Base-by-base conservation (phyloP, 495 filamentous ascomycete species). In the Thermochaetoides thermophila region DNA sequence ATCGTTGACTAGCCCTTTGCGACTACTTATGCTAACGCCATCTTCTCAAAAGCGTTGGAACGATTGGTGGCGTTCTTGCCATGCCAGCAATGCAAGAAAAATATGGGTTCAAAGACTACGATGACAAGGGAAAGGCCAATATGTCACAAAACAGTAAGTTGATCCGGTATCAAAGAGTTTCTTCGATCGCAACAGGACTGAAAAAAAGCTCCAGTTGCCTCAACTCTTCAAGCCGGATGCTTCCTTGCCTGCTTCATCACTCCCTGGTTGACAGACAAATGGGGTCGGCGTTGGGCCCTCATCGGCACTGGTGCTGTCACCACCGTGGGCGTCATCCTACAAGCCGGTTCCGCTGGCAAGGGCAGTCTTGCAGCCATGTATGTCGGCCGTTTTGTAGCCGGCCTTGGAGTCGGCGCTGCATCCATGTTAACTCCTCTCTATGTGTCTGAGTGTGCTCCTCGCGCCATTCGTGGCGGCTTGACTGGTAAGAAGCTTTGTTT, bases 401-500 rank as follows among this genome's bases (percentile, higher is more conserved):
- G 79, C 13, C 47, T 81, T 13, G 76, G 76, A 17, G 66, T 79
- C 40, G 76, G 76, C 15, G 69, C 64, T 27, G 72, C 73, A 17
- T 71, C 69, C 14, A 75, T 77, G 70, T 56, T 78, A 34, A 71
- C 68, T 25, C 74, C 74, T 9, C 57, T 74, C 18, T 65, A 65
- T 26, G 58, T 68, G 14, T 60, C 61, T 18, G 78, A 84, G 43
- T 81, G 78, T 34, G 75, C 78, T 8, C 78, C 78, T 3, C 62
- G 77, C 27, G 74, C 73, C 22, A 80, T 81, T 42, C 76, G 78
- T 28, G 77, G 78, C 18, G 68, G 68, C 13, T 55, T 84, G 22
- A 81, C 74, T 17, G 75, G 74, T 31, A 20, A 20, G 17, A 14
- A 7, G 28, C 16, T n/a, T 27, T 2, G 2, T 27, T 1, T 27